Percentiles rank a stretch among this genome's conserved stretches.
phyloP scores from a whole-genome alignment of 331 rosid genomes.

The Ulmus americana region DNA sequence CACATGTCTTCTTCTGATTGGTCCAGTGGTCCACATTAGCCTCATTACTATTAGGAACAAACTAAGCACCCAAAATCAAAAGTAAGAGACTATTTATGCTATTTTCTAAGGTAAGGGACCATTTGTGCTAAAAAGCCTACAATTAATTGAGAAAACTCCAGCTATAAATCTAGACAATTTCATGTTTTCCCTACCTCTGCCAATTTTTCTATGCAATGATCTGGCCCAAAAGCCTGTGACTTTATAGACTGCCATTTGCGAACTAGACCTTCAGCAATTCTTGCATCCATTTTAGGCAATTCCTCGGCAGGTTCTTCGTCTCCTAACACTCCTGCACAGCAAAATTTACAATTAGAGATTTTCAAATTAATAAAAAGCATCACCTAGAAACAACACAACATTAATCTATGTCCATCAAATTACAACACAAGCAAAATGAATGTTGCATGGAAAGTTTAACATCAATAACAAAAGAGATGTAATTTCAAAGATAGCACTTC shows the following conservation, averaged over 20 bases:
- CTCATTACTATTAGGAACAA: too few relatives aligned
- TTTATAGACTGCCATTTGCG: slow-evolving; percentile 82
- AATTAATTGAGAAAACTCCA: too few relatives aligned
- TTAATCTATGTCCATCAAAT: not conserved
- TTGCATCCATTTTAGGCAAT: slow-evolving; percentile 72
- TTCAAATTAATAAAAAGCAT: too few relatives aligned
- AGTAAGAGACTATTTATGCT: too few relatives aligned
- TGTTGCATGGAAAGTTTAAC: too few relatives aligned
- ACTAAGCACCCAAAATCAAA: too few relatives aligned
- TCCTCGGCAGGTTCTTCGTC: slow-evolving; percentile 47
- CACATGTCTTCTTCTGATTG: too few relatives aligned
- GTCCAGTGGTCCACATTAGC: too few relatives aligned
- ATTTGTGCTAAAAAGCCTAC: too few relatives aligned
- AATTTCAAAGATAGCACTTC: not conserved
- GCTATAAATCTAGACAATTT: too few relatives aligned
- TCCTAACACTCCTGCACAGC: slow-evolving; percentile 37
- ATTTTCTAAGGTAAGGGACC: too few relatives aligned
- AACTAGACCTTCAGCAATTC: slow-evolving; percentile 85
- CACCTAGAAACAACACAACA: too few relatives aligned
- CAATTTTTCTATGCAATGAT: slow-evolving; percentile 55
- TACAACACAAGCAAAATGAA: not conserved
- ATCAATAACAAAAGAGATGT: not conserved
- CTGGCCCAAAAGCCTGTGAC: slow-evolving; percentile 86
- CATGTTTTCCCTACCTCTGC: slow-evolving; percentile 44
- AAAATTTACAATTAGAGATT: slow-evolving; percentile 8